Evolutionary conservation across 108 stramenopile species (phyloP), one percentile per base, ranked within the genome.

Genomic region (Seminavis robusta): DNA sequence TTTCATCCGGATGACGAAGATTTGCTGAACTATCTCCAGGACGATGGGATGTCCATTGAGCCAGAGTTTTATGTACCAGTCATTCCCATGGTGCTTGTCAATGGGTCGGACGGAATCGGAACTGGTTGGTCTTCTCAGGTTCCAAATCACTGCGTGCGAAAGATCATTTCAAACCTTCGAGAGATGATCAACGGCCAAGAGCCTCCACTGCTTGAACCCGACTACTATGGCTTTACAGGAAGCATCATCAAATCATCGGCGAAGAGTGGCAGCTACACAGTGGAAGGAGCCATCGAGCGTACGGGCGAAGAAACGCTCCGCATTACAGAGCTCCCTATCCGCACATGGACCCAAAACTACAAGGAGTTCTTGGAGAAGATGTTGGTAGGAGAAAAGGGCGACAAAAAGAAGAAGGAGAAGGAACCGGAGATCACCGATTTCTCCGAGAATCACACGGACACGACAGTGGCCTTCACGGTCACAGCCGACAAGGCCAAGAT

Each of bases 1-100:
- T 99, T 98, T 64, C 99, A 98, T 63, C 96, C 95, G 2, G 96
- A 98, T 59, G 99, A 99, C 69, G 99, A 99, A 61, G 80, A 80
- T 15, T 79, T 99, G 15, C 79, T 98, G 24, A 77, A 68, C 48
- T 97, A 94, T 73, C 82, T 96, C 21, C 79, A 91, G 31, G 99
- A 99, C 60, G 99, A 99, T 68, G 99, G 99, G 10, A 65, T 93
- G 28, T 71, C 80, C 32, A 96, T 99, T 52, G 99, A 99, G 72
- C 99, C 99, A 7, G 83, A 80, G 17, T 97, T 74, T 63, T 99
- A 98, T 67, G 81, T 95, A 58, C 98, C 95, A 5, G 86, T 96
- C 27, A 83, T 98, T 27, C 95, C 94, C 0, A 86, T 95, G 78
- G 64, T 90, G 6, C 70, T 93, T 4, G 88, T 93, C 2, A 93